These are phyloP conservation scores for Trifolium repens DNA, from an alignment of 306 rosid genomes.

Conservation along the genomic window DNA sequence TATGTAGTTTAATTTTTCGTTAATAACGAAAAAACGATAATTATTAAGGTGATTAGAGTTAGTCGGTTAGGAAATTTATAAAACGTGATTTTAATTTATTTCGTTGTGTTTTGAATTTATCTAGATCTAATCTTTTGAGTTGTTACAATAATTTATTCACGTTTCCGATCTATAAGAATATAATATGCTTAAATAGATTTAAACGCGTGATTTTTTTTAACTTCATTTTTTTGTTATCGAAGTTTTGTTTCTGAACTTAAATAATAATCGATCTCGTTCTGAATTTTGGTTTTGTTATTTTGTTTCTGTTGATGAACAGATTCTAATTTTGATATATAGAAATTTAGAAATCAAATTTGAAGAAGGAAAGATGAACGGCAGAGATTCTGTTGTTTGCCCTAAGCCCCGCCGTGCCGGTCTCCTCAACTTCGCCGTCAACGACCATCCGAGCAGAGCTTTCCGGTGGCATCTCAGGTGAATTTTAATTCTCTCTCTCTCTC, in stretches of 20 bases:
- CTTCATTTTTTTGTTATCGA: neutral
- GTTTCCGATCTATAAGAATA: slow-evolving; percentile 35
- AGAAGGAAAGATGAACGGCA: slow-evolving; percentile 67
- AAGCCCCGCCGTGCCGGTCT: slow-evolving; percentile 86
- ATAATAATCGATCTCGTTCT: neutral
- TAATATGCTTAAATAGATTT: slow-evolving; percentile 9
- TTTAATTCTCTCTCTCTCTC: neutral
- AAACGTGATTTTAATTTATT: slow-evolving; percentile 22
- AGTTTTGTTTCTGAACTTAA: neutral
- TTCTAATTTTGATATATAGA: slow-evolving; percentile 27
- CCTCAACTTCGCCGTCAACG: slow-evolving; percentile 55
- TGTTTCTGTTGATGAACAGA: slow-evolving; percentile 37
- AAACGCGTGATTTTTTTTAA: slow-evolving; percentile 16
- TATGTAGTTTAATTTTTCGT: slow-evolving; percentile 16
- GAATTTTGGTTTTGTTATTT: neutral
- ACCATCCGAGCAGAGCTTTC: slow-evolving; percentile 54
- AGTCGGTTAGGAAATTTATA: slow-evolving; percentile 34
- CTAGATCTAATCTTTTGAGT: slow-evolving; percentile 50
- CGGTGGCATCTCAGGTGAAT: slow-evolving; percentile 73
- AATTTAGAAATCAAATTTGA: slow-evolving; percentile 40
- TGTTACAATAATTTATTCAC: slow-evolving; percentile 34
- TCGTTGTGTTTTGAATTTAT: slow-evolving; percentile 41
- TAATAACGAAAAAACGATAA: neutral
- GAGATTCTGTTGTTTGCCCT: slow-evolving; percentile 72
- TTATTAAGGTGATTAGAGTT: slow-evolving; percentile 21